These are phyloP conservation scores for Echites panduratus DNA, from an alignment of 257 asterid genomes.

Conservation along the genomic window DNA sequence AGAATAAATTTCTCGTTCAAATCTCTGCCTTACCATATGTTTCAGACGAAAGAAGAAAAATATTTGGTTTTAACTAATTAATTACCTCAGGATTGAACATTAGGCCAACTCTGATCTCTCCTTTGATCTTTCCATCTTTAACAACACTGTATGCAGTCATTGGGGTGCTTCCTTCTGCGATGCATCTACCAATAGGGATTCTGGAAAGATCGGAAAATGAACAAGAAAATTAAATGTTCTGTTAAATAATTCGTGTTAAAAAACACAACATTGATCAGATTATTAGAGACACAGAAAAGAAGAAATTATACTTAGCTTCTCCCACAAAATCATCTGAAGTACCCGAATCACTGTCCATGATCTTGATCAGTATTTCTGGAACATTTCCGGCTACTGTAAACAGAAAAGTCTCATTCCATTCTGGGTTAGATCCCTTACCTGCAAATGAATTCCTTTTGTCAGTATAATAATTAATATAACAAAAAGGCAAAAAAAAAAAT, in stretches of 20 bases:
- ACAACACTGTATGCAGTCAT: constrained; percentile 40
- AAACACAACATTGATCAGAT: too few species aligned
- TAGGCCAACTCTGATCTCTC: constrained; percentile 50
- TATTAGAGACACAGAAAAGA: too few species aligned
- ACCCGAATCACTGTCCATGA: constrained; percentile 46
- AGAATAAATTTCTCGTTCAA: too few species aligned
- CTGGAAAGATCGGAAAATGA: constrained; percentile 17
- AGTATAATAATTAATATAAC: too few species aligned
- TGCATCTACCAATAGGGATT: constrained; percentile 38
- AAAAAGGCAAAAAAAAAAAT: too few species aligned
- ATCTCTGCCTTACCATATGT: too few species aligned
- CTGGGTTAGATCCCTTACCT: constrained; percentile 55
- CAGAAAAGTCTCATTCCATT: constrained; percentile 52
- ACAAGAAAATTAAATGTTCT: background rate
- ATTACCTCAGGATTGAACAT: constrained; percentile 43
- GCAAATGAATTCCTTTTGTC: background rate
- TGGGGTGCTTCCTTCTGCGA: constrained; percentile 36
- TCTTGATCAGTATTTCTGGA: constrained; percentile 37
- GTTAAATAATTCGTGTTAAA: too few species aligned
- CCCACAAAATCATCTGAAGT: constrained; percentile 46
- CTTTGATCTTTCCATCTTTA: constrained; percentile 43
- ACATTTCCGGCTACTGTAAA: constrained; percentile 36
- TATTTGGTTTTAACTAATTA: background rate
- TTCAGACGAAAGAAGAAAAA: too few species aligned
- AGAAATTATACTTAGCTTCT: constrained; percentile 36